phyloP scores from a whole-genome alignment of 1,284 basidiomycete species.

The Ganoderma lingzhi region DNA sequence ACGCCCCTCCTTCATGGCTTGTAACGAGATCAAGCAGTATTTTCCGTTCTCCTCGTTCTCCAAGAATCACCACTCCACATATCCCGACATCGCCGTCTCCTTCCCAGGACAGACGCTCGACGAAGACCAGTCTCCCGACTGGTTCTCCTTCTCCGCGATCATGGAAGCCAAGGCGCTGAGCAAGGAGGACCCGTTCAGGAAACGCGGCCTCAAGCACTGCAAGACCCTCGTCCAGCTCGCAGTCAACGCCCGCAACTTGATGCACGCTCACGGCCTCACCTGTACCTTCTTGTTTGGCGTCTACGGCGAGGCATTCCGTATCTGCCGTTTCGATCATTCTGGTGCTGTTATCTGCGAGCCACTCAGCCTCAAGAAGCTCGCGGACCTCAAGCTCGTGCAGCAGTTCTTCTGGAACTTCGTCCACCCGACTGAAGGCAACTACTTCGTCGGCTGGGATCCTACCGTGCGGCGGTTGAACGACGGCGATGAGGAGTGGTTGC shows the following conservation, averaged over 20 bases:
- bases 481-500: neutral
- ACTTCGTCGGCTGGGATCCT: slow-evolving; percentile 12
- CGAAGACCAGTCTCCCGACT: neutral
- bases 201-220: neutral
- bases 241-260: slow-evolving; percentile 25
- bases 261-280: slow-evolving; percentile 27
- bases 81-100: slow-evolving; percentile 21
- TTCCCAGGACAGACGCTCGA: slow-evolving; percentile 13
- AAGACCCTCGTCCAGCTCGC: slow-evolving; percentile 3
- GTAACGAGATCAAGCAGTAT: neutral
- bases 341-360: slow-evolving; percentile 6
- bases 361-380: neutral
- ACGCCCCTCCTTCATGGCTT: slow-evolving; percentile 6
- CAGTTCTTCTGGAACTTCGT: slow-evolving; percentile 16
- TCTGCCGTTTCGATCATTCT: slow-evolving; percentile 17
- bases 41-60: slow-evolving; percentile 9
- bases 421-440: neutral
- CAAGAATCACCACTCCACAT: slow-evolving; percentile 15
- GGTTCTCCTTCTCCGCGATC: slow-evolving; percentile 14
- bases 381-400: neutral
- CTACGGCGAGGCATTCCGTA: slow-evolving; percentile 13
- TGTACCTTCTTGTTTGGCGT: slow-evolving; percentile 16
- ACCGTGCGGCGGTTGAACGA: neutral
- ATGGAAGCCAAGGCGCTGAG: slow-evolving; percentile 21
- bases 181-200: slow-evolving; percentile 16